Evolutionary conservation across 2,329 filamentous ascomycete species (phyloP).

Genomic region (Fusarium verticillioides): DNA sequence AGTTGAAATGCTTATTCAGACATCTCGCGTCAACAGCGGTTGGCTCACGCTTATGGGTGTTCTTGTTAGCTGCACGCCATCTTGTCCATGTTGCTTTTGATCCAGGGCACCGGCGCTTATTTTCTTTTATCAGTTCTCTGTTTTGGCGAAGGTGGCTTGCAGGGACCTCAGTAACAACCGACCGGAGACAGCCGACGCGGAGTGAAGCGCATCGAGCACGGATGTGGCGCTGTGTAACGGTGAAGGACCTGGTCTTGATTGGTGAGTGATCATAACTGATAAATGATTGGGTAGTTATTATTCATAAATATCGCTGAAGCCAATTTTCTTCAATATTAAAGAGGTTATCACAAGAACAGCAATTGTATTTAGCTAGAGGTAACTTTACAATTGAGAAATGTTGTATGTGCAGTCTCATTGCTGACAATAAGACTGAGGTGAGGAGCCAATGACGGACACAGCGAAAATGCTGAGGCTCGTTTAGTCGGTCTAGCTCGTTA

Average conservation of each 20-base stretch:
- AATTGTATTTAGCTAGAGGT: neutral
- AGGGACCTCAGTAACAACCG: neutral
- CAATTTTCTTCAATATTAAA: rapidly evolving
- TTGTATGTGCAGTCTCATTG: rapidly evolving
- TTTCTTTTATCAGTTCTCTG: neutral
- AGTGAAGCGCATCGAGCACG: neutral
- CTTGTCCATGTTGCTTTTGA: neutral
- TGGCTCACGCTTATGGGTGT: rapidly evolving
- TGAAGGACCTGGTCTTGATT: no score
- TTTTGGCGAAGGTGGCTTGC: neutral
- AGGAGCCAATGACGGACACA: neutral
- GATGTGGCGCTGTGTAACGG: neutral
- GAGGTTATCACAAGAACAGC: neutral
- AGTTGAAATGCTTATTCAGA: neutral
- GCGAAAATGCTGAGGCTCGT: slow-evolving; percentile 1
- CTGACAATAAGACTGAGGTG: neutral
- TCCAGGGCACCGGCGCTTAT: neutral
- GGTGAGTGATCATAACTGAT: neutral
- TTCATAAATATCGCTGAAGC: neutral
- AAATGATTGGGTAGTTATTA: neutral
- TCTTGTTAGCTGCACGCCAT: neutral
- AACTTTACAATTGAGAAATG: neutral
- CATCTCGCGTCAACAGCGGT: no score
- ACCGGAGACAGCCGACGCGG: neutral
- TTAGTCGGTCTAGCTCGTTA: slow-evolving; percentile 3